These are phyloP conservation scores for Casuarina equisetifolia DNA, from an alignment of 306 rosid species.

Conservation along the genomic window DNA sequence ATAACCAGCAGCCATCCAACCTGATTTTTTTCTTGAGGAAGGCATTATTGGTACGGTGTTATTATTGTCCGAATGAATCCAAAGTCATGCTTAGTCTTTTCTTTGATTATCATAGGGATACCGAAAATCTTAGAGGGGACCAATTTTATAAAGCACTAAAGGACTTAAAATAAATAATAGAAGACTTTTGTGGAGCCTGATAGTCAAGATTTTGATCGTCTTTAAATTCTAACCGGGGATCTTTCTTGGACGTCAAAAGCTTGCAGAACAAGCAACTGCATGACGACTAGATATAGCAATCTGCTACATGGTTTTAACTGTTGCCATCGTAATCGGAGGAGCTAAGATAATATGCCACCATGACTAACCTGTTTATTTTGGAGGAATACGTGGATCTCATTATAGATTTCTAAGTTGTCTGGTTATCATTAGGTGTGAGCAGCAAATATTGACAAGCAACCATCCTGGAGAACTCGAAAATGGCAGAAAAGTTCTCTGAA, in stretches of 20 bases:
- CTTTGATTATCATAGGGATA: conserved; percentile 3
- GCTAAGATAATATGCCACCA: neutral
- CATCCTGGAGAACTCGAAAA: too few relatives aligned
- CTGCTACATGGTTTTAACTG: neutral
- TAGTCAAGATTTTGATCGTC: neutral
- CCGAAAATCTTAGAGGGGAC: neutral
- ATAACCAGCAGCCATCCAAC: neutral
- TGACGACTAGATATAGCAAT: neutral
- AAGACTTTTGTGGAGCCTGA: neutral
- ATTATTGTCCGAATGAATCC: neutral
- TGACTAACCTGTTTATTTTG: neutral
- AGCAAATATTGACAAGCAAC: neutral
- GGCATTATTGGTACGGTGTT: neutral
- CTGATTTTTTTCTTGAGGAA: neutral
- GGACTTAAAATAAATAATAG: neutral
- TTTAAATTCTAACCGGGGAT: neutral
- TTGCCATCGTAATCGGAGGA: neutral
- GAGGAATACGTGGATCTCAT: neutral
- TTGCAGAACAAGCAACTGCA: conserved; percentile 1
- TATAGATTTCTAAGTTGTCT: neutral
- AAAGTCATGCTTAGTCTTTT: neutral
- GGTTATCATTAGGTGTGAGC: neutral
- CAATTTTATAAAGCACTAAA: neutral
- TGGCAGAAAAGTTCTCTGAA: too few relatives aligned
- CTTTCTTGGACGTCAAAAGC: neutral